Evolutionary conservation across 257 asterid genomes (phyloP).

Genomic region (Dorcoceras hygrometricum): DNA sequence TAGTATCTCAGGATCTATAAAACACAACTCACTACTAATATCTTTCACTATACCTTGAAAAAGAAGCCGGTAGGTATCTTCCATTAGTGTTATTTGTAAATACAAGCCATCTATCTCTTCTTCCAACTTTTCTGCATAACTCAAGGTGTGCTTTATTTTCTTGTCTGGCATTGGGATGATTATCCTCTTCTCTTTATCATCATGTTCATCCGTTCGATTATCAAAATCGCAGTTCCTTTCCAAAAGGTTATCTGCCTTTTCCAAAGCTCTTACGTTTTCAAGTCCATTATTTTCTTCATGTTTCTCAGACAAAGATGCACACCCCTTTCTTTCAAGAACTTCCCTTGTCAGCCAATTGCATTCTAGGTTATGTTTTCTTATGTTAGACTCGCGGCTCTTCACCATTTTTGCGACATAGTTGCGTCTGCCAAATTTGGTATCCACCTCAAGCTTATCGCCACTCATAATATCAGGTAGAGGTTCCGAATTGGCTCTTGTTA

Average conservation of each 20-base stretch:
- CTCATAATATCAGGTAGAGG: conserved; percentile 31
- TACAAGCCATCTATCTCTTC: conserved; percentile 32
- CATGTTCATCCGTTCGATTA: conserved; percentile 6
- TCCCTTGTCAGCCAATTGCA: conserved; percentile 25
- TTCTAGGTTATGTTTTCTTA: conserved; percentile 35
- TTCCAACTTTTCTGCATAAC: conserved; percentile 19
- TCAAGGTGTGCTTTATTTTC: conserved; percentile 5
- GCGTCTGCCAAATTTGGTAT: conserved; percentile 24
- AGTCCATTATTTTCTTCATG: conserved; percentile 28
- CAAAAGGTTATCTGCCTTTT: conserved; percentile 38
- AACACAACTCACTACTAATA: conserved; percentile 7
- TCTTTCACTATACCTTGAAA: conserved; percentile 35
- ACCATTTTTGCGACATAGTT: conserved; percentile 41
- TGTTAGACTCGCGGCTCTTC: conserved; percentile 44
- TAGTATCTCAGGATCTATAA: neutral
- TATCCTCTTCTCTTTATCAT: conserved; percentile 8
- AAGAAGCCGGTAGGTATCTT: conserved; percentile 42
- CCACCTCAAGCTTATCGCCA: conserved; percentile 22
- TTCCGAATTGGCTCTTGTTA: conserved; percentile 37
- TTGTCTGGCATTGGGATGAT: conserved; percentile 2
- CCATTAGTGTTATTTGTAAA: conserved; percentile 36
- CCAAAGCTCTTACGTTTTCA: conserved; percentile 34
- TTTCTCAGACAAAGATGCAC: conserved; percentile 24
- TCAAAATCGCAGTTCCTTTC: conserved; percentile 21
- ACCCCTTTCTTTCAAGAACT: conserved; percentile 22